Percentiles rank a stretch among this genome's conserved stretches.
Conservation (phyloP, 192 early-diverging fungal genomes). For the Gigaspora rosea region DNA sequence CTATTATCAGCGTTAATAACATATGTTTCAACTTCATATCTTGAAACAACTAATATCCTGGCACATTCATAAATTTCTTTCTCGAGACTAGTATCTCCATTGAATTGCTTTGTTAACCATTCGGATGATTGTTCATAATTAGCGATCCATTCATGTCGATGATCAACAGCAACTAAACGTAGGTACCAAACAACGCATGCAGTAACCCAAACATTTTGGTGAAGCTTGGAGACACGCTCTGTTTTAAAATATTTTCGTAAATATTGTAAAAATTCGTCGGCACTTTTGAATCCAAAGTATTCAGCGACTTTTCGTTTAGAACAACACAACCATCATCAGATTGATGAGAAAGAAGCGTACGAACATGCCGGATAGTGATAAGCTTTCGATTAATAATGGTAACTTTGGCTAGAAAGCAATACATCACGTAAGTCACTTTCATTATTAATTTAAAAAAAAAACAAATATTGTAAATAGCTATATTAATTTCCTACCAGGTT, state of each 20-base stretch:
- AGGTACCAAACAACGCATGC: constrained; percentile 16
- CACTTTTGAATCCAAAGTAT: constrained; percentile 10
- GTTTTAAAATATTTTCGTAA: constrained; percentile 14
- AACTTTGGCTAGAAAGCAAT: neutral
- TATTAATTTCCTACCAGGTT: no score
- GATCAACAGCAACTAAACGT: constrained; percentile 23
- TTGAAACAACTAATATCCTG: constrained; percentile 17
- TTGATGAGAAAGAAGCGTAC: neutral
- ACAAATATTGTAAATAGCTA: no score
- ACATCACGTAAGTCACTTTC: neutral
- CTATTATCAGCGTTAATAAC: neutral
- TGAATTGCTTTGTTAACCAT: constrained; percentile 22
- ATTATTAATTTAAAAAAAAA: no score
- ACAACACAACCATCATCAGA: neutral
- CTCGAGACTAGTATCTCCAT: constrained; percentile 6
- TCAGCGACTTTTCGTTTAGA: constrained; percentile 4
- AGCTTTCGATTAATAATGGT: constrained; percentile 10
- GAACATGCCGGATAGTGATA: neutral
- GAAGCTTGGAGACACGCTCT: constrained; percentile 1
- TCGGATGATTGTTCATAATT: neutral
- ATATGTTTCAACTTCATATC: constrained; percentile 17
- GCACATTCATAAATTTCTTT: constrained; percentile 11
- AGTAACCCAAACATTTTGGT: constrained; percentile 15
- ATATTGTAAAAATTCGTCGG: neutral
- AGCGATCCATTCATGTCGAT: neutral